phyloP scores from a whole-genome alignment of 176 grass and related monocot species.

The Cenchrus purpureus region DNA sequence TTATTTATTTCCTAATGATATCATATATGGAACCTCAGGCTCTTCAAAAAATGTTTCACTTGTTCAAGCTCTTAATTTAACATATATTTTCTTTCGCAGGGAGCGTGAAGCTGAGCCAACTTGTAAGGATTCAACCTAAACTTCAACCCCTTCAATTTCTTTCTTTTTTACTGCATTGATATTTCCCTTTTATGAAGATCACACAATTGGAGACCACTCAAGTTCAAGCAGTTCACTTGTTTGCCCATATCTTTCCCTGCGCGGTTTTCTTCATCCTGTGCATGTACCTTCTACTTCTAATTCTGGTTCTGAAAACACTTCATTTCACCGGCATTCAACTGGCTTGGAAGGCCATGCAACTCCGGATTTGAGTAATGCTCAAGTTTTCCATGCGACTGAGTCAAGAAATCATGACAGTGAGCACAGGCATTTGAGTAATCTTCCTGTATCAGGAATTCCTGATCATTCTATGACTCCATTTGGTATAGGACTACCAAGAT shows the following conservation, averaged over 20 bases:
- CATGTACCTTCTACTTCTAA: conserved; percentile 64
- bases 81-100: conserved; percentile 45
- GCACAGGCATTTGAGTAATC: conserved; percentile 60
- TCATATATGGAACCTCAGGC: not conserved
- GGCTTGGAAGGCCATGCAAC: conserved; percentile 55
- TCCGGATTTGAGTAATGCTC: conserved; percentile 56
- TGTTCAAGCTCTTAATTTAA: not conserved
- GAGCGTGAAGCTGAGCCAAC: conserved; percentile 61
- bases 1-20: conserved; percentile 32
- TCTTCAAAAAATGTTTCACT: conserved; percentile 20
- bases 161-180: conserved; percentile 39
- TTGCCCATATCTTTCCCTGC: conserved; percentile 72
- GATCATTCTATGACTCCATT: conserved; percentile 65
- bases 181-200: conserved; percentile 57
- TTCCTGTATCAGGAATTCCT: conserved; percentile 66
- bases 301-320: conserved; percentile 58
- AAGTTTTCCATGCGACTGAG: conserved; percentile 61
- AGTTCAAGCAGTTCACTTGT: conserved; percentile 70
- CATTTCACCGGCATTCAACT: conserved; percentile 68
- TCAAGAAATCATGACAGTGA: conserved; percentile 73
- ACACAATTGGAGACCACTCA: conserved; percentile 64
- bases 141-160: conserved; percentile 22
- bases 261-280: conserved; percentile 70
- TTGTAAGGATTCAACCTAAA: conserved; percentile 60
- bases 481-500: conserved; percentile 67